Evolutionary conservation across 2,329 filamentous ascomycete genomes (phyloP).

Genomic region (Coniella lustricola): DNA sequence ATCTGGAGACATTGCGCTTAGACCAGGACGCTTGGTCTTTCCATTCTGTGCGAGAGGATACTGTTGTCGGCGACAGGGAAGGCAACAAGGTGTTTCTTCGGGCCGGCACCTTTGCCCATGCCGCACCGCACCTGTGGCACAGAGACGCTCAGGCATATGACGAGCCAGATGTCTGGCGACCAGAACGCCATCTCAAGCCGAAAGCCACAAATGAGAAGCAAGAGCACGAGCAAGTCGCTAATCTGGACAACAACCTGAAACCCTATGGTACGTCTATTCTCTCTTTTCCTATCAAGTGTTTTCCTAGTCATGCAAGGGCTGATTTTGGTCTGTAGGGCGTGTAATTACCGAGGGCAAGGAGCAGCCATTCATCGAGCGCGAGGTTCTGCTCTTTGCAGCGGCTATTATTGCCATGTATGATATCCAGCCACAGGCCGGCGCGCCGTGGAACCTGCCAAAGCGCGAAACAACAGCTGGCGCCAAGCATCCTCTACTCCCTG

Average conservation of each 20-base stretch:
- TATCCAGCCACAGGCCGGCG: conserved; percentile 21
- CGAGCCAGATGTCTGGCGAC: conserved; percentile 29
- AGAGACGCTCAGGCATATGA: conserved; percentile 27
- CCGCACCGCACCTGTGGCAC: conserved; percentile 28
- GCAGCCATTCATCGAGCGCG: conserved; percentile 25
- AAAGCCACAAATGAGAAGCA: conserved; percentile 20
- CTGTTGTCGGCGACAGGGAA: conserved; percentile 24
- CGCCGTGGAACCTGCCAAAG: conserved; percentile 13
- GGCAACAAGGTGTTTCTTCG: conserved; percentile 24
- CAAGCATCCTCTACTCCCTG: conserved; percentile 4
- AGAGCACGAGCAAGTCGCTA: conserved; percentile 16
- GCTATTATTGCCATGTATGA: conserved; percentile 32
- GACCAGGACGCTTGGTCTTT: conserved; percentile 30
- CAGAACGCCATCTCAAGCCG: conserved; percentile 27
- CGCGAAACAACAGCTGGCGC: conserved; percentile 5
- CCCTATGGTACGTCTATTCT: conserved; percentile 26
- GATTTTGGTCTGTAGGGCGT: conserved; percentile 21
- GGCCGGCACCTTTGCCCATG: conserved; percentile 30
- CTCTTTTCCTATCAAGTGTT: neutral
- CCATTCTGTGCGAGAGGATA: conserved; percentile 27
- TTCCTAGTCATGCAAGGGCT: neutral
- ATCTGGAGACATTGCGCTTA: conserved; percentile 33
- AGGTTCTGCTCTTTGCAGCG: conserved; percentile 29
- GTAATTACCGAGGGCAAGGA: conserved; percentile 28
- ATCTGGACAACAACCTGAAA: conserved; percentile 24